Base-by-base conservation (phyloP, 2,329 filamentous ascomycete genomes). In the Apiospora kogelbergensis region DNA sequence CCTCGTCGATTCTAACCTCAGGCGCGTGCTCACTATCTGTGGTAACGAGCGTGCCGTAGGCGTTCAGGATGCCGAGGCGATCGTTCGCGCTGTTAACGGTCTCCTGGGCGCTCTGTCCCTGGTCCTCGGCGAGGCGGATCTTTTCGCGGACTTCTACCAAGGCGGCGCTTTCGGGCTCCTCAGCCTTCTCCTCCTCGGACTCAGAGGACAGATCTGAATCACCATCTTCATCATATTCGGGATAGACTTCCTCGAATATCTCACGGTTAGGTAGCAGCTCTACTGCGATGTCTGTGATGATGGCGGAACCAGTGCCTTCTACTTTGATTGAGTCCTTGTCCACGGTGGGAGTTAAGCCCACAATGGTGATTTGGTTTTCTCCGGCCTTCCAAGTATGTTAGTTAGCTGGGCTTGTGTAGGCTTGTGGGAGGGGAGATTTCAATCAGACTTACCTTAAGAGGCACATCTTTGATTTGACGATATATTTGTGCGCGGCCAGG, bases 221-320 rank as follows among this genome's bases (percentile, higher is more conserved):
- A 1, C 79, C 76, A 15, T 82, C 81, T 1, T 77, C 75, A 30
- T 84, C 81, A 0, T 80, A 80, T 13, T 84, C 82, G 0, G 85
- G 84, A 71, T 88, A 88, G 20, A 86, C 75, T 37, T 89, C 86
- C 63, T 86, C 77, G 68, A 88, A 89, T 33, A 81, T 79, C 37
- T 89, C 85, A 20, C 79, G 81, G 71, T 89, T 89, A 1, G 84
- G 84, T 11, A 90, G 79, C 7, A 86, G 80, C 70, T 90, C 85
- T 48, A 91, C 84, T 11, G 86, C 84, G 71, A 92, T 90, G 73
- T 92, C 89, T 13, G 85, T 87, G 73, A 90, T 88, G 66, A 85
- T 85, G 10, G 86, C 88, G 0, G 83, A 76, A n/a, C 87, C 86
- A 66, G 83, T 84, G 63, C 88, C 87, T 72, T 89, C 87, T 42